Conservation (phyloP, 2,329 filamentous ascomycete genomes). For the Aspergillus versicolor region DNA sequence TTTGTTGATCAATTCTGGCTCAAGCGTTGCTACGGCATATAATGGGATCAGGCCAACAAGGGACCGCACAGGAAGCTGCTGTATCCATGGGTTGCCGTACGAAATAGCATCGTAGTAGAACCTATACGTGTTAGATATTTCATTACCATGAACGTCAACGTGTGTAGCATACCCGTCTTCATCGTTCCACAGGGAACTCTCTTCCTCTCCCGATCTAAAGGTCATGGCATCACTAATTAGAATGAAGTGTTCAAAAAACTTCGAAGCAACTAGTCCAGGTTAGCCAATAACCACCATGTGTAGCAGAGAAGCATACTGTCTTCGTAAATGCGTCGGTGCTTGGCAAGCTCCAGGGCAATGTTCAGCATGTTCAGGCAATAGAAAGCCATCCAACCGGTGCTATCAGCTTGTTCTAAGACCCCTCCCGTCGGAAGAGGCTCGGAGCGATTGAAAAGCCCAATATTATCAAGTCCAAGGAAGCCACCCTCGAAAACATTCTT, state of each 20-base stretch:
- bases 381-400: slow-evolving; percentile 98
- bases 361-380: slow-evolving; percentile 97
- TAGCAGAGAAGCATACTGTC: slow-evolving; percentile 53
- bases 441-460: slow-evolving; percentile 94
- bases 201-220: slow-evolving; percentile 68
- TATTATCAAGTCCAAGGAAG: slow-evolving; percentile 94
- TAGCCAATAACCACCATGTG: slow-evolving; percentile 1
- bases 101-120: slow-evolving; percentile 99
- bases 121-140: slow-evolving; percentile 36
- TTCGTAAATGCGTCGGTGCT: slow-evolving; percentile 92
- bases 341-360: slow-evolving; percentile 90
- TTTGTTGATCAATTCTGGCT: slow-evolving; percentile 89
- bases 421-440: slow-evolving; percentile 92
- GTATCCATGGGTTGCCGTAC: slow-evolving; percentile 89
- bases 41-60: slow-evolving; percentile 91
- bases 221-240: slow-evolving; percentile 98
- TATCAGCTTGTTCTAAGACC: slow-evolving; percentile 92
- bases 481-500: slow-evolving; percentile 98
- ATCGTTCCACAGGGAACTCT: slow-evolving; percentile 92
- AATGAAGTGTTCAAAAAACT: slow-evolving; percentile 98
- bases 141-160: background rate
- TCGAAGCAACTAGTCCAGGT: slow-evolving; percentile 68
- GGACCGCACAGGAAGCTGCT: slow-evolving; percentile 88
- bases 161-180: slow-evolving; percentile 61
- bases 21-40: slow-evolving; percentile 86